A percentile compares a stretch with the other conserved stretches of the same genome.
Conservation (phyloP, 179 eudicot genomes). For the Carnegiea gigantea region DNA sequence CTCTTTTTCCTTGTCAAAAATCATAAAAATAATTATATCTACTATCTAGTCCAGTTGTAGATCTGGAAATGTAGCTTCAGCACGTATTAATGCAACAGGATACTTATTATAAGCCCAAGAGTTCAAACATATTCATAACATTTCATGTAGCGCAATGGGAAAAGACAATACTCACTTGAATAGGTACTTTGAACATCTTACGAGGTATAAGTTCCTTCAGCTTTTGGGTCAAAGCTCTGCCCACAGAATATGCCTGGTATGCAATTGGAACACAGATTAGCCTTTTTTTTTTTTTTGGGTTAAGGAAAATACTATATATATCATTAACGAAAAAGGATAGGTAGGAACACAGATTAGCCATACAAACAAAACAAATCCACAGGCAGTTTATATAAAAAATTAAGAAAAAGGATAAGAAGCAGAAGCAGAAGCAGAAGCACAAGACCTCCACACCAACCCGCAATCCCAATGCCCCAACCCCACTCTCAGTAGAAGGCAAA, state of each 20-base stretch:
- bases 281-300: background rate
- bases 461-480: too few relatives aligned
- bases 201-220: slow-evolving; percentile 96
- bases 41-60: too few relatives aligned
- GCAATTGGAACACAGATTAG: slow-evolving; percentile 13
- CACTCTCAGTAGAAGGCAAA: too few relatives aligned
- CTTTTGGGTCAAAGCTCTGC: slow-evolving; percentile 94
- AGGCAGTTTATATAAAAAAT: background rate
- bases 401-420: too few relatives aligned
- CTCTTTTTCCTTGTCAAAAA: too few relatives aligned
- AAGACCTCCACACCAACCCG: too few relatives aligned
- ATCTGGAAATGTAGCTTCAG: background rate
- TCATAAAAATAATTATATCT: too few relatives aligned
- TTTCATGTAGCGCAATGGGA: background rate
- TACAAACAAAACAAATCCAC: background rate
- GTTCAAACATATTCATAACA: background rate
- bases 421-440: too few relatives aligned
- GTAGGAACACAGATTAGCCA: slow-evolving; percentile 3
- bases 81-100: background rate
- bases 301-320: too few relatives aligned
- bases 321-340: too few relatives aligned
- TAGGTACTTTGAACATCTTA: slow-evolving; percentile 97
- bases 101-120: background rate
- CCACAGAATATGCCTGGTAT: slow-evolving; percentile 78
- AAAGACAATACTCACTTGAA: slow-evolving; percentile 58